phyloP scores from a whole-genome alignment of 2,329 filamentous ascomycete species.

The Thielaviopsis populi region DNA sequence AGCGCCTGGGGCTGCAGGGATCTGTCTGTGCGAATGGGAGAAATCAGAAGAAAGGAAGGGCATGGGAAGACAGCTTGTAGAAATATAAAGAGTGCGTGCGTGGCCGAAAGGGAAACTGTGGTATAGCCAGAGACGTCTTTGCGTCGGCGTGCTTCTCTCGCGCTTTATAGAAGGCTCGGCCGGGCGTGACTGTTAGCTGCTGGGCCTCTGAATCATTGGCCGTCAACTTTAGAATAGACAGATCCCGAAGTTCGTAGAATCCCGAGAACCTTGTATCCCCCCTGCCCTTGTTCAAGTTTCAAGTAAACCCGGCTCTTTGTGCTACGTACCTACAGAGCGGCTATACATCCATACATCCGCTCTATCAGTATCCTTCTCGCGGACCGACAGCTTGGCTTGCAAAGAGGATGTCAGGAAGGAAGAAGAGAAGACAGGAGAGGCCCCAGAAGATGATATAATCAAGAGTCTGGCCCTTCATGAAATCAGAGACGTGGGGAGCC shows the following conservation, averaged over 20 bases:
- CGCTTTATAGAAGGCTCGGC: neutral
- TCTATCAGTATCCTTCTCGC: conserved; percentile 15
- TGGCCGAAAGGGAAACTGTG: neutral
- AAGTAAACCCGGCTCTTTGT: neutral
- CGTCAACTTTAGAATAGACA: neutral
- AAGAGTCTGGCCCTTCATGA: neutral
- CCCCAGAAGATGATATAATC: neutral
- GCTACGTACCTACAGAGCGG: neutral
- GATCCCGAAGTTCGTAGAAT: neutral
- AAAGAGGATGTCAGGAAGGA: conserved; percentile 13
- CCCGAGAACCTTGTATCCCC: neutral
- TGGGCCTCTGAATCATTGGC: neutral
- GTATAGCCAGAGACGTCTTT: neutral
- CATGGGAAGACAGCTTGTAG: neutral
- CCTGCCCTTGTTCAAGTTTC: conserved; percentile 1
- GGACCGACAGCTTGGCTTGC: conserved; percentile 17
- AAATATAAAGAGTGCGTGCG: neutral
- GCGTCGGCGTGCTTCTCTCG: neutral
- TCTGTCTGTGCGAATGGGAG: neutral
- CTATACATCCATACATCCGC: neutral
- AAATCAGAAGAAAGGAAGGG: neutral
- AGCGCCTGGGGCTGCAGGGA: neutral
- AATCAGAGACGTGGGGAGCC: neutral
- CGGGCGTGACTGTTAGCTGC: neutral
- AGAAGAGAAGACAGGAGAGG: neutral